phyloP scores from a whole-genome alignment of 2,329 filamentous ascomycete species.

The Pestalotiopsis sp. region DNA sequence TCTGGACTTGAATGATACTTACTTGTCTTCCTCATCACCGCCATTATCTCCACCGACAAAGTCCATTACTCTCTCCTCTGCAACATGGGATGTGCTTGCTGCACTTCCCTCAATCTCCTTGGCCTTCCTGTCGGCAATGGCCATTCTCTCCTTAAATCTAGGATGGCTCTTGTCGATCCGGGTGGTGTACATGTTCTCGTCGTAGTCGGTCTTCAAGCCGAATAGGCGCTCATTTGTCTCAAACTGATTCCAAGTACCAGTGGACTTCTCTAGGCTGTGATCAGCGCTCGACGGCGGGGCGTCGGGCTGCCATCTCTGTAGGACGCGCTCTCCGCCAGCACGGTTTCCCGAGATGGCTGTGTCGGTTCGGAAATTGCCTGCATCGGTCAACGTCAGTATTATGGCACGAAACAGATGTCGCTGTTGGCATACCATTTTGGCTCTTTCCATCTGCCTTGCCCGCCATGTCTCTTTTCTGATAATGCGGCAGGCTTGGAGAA shows the following conservation, averaged over 20 bases:
- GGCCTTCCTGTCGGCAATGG: constrained; percentile 79
- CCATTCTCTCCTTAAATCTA: constrained; percentile 75
- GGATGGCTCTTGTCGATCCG: constrained; percentile 83
- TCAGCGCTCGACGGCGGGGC: constrained; percentile 59
- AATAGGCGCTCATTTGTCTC: constrained; percentile 86
- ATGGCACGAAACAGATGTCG: not conserved
- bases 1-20: constrained; percentile 32
- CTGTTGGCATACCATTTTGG: constrained; percentile 35
- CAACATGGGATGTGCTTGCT: constrained; percentile 78
- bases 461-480: constrained; percentile 32
- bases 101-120: constrained; percentile 83
- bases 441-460: constrained; percentile 17
- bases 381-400: constrained; percentile 2
- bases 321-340: constrained; percentile 68
- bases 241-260: constrained; percentile 85
- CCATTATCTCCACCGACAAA: constrained; percentile 64
- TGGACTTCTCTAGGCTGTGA: constrained; percentile 69
- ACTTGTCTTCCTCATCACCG: constrained; percentile 93
- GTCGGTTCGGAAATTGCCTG: constrained; percentile 85
- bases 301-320: constrained; percentile 82
- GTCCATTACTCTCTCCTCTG: constrained; percentile 82
- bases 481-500: constrained; percentile 26
- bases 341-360: constrained; percentile 80
- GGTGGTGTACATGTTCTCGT: constrained; percentile 95
- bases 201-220: constrained; percentile 85